Evolutionary conservation across 768 basidiomycete genomes (phyloP).

Genomic region (Leucosporidium scottii): DNA sequence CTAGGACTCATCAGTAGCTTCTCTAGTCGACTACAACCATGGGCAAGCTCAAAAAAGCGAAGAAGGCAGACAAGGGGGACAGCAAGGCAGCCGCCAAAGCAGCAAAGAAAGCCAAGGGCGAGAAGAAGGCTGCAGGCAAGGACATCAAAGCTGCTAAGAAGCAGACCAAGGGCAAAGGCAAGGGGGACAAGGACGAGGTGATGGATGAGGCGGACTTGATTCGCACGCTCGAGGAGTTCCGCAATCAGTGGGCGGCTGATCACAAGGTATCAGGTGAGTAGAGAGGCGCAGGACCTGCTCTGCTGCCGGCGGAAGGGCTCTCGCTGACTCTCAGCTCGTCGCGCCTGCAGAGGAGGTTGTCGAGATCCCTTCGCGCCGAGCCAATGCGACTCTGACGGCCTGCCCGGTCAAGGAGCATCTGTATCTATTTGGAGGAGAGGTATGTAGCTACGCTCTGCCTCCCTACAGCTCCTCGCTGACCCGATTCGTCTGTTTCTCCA

Average conservation of each 20-base stretch:
- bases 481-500: slow-evolving; percentile 49
- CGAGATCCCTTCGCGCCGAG: slow-evolving; percentile 74
- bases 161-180: slow-evolving; percentile 36
- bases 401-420: slow-evolving; percentile 67
- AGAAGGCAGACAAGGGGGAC: slow-evolving; percentile 20
- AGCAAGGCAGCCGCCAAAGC: slow-evolving; percentile 49
- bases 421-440: slow-evolving; percentile 47
- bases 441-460: background rate
- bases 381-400: slow-evolving; percentile 71
- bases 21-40: background rate
- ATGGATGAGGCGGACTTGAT: slow-evolving; percentile 66
- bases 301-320: background rate
- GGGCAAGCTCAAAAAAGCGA: slow-evolving; percentile 24
- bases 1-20: too few relatives aligned
- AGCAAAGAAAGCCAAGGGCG: slow-evolving; percentile 56
- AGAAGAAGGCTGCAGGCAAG: slow-evolving; percentile 47
- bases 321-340: slow-evolving; percentile 46
- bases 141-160: slow-evolving; percentile 54
- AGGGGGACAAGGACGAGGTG: slow-evolving; percentile 47
- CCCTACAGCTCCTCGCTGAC: background rate
- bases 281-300: background rate
- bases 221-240: slow-evolving; percentile 62
- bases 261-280: slow-evolving; percentile 38
- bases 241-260: slow-evolving; percentile 68
- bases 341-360: slow-evolving; percentile 78